A percentile compares a stretch with the other conserved stretches of the same genome.
Evolutionary conservation across 495 filamentous ascomycete species (phyloP).

Genomic region (Podospora australis): DNA sequence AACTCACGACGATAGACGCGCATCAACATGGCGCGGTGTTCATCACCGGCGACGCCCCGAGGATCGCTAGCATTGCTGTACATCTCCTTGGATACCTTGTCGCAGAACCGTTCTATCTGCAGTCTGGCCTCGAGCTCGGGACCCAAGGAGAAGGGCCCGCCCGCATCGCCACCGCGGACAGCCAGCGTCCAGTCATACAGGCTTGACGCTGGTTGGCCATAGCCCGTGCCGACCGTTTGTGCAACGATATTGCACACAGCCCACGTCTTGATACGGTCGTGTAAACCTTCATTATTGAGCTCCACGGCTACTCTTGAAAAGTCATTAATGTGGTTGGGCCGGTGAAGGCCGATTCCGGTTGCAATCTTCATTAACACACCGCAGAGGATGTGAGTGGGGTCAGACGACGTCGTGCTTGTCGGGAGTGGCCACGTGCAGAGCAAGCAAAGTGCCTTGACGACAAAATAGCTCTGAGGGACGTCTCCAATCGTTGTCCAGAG

Average conservation of each 20-base stretch:
- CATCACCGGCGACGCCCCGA: constrained; percentile 63
- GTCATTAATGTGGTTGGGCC: constrained; percentile 84
- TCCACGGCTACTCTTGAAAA: constrained; percentile 79
- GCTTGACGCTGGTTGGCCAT: constrained; percentile 84
- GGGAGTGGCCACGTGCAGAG: constrained; percentile 90
- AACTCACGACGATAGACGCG: constrained; percentile 52
- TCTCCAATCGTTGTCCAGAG: constrained; percentile 79
- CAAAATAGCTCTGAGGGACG: constrained; percentile 76
- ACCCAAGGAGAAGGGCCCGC: constrained; percentile 61
- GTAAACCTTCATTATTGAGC: constrained; percentile 75
- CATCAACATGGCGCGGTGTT: constrained; percentile 62
- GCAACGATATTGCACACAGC: constrained; percentile 88
- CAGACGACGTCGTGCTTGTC: constrained; percentile 74
- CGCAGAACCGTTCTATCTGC: constrained; percentile 74
- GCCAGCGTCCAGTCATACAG: constrained; percentile 82
- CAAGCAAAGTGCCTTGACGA: constrained; percentile 86
- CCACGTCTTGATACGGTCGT: constrained; percentile 84
- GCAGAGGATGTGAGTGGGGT: constrained; percentile 85
- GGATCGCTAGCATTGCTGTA: constrained; percentile 76
- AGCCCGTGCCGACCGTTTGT: constrained; percentile 85
- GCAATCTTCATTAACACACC: constrained; percentile 92
- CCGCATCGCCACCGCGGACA: constrained; percentile 53
- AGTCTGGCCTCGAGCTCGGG: constrained; percentile 61
- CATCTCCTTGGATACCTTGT: constrained; percentile 78
- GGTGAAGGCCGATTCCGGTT: constrained; percentile 83